Evolutionary conservation across 1,284 basidiomycete genomes (phyloP), one percentile per base, ranked within the genome.

Genomic region (Leucoagaricus sp.): DNA sequence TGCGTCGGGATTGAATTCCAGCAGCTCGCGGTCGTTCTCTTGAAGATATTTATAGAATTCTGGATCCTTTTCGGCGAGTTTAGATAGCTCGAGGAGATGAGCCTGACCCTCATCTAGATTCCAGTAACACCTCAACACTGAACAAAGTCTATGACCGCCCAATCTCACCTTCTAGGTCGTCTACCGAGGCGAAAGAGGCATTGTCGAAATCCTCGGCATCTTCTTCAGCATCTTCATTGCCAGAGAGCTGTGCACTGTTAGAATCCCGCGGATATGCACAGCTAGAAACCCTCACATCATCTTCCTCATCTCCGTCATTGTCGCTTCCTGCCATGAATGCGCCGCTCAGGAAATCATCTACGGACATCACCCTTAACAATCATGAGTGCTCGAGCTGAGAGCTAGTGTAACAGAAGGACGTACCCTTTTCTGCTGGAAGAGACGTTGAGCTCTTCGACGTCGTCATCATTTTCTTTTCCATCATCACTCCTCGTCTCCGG

Each of bases 11-110:
- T 85, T 77, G 69, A 99, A 99, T 1, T 93, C 79, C 5, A 99
- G 80, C 29, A 99, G 76, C 53, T 95, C 94, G 55, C 81, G 78
- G 73, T 99, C 96, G 69, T 99, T 96, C 74, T 98, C 94, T 75
- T 97, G 89, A 6, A 99, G 80, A 69, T 97, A 99, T 73, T 97
- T 95, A 87, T 87, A 99, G 76, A 99, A 99, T 67, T 98, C 96
- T 17, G 96, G 96, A 70, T 99, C 97, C 72, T 93, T 96, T 72
- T 96, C 91, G 12, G 91, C 91, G 38, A 99, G 82, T 67, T 93
- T 89, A 48, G 92, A 89, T n/a, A 99, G 83, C 55, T 98, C 90
- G 46, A 85, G 71, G 46, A 91, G 75, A 74, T 96, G 94, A 7
- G 76, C 71, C 66, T 79, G 75, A 57, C 88, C 91, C 68, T 93